Evolutionary conservation across 352 stramenopile species (phyloP).

Genomic region (Albugo candida): DNA sequence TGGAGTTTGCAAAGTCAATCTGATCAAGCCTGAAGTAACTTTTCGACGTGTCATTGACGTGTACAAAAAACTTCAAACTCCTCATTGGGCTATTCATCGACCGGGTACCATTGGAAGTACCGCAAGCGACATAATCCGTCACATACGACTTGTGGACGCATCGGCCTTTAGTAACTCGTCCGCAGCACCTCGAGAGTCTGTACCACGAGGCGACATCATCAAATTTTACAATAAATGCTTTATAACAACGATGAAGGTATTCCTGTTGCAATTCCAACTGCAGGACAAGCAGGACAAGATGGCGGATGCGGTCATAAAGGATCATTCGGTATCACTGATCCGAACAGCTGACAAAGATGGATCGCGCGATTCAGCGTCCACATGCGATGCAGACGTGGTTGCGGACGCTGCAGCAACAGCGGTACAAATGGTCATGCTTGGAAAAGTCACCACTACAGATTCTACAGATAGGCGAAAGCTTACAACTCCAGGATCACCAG

Average conservation of each 20-base stretch:
- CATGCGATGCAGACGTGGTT: constrained; percentile 65
- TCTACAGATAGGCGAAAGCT: background rate
- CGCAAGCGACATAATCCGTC: constrained; percentile 15
- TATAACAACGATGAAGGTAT: constrained; percentile 67
- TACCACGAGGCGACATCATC: constrained; percentile 54
- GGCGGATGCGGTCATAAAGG: constrained; percentile 27
- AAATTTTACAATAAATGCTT: constrained; percentile 81
- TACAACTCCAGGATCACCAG: background rate
- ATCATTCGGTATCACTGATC: background rate
- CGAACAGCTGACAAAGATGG: background rate
- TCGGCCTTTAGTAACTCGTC: constrained; percentile 8
- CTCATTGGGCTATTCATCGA: constrained; percentile 12
- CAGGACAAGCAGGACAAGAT: constrained; percentile 69
- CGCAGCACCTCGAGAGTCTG: too few relatives aligned
- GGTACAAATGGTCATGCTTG: constrained; percentile 37
- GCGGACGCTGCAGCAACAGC: constrained; percentile 44
- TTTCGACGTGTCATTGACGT: constrained; percentile 61
- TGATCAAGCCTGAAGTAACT: constrained; percentile 30
- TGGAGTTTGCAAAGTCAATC: constrained; percentile 72
- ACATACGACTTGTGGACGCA: constrained; percentile 53
- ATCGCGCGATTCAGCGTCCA: constrained; percentile 6
- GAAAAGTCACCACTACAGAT: background rate
- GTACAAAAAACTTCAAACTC: constrained; percentile 49
- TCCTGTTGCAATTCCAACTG: constrained; percentile 69
- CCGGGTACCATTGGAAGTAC: background rate